Evolutionary conservation across 768 basidiomycete species (phyloP).

Genomic region (Xerocomellus intermedius): DNA sequence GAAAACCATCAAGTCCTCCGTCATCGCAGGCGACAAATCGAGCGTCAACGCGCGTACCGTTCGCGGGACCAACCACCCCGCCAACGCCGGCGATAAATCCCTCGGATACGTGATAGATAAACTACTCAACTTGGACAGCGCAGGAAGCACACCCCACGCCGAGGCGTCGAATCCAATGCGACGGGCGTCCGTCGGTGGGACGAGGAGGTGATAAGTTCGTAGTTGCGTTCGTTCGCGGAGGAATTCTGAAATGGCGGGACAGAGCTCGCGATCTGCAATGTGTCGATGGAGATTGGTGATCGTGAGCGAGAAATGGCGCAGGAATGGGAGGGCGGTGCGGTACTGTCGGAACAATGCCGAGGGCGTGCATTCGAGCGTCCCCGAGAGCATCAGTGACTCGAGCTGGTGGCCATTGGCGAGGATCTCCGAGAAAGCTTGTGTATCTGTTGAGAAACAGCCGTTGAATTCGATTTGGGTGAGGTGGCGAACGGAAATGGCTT

Average conservation of each 20-base stretch:
- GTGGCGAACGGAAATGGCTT: conserved; percentile 56
- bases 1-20: conserved; percentile 44
- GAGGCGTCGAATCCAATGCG: conserved; percentile 66
- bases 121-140: conserved; percentile 48
- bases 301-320: conserved; percentile 61
- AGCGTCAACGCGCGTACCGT: conserved; percentile 47
- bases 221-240: conserved; percentile 54
- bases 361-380: conserved; percentile 50
- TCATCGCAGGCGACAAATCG: conserved; percentile 34
- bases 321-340: conserved; percentile 51
- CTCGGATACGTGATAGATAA: conserved; percentile 62
- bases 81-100: conserved; percentile 61
- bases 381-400: conserved; percentile 56
- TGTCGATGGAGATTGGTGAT: conserved; percentile 44
- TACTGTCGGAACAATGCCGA: conserved; percentile 50
- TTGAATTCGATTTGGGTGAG: conserved; percentile 63
- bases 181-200: conserved; percentile 42
- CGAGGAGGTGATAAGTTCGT: conserved; percentile 51
- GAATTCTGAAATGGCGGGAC: conserved; percentile 68
- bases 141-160: conserved; percentile 69
- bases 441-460: conserved; percentile 51
- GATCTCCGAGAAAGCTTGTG: conserved; percentile 56
- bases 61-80: conserved; percentile 66
- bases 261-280: conserved; percentile 56
- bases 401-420: conserved; percentile 61